phyloP scores from a whole-genome alignment of 768 basidiomycete genomes.

The Lepiota brunneoincarnata region DNA sequence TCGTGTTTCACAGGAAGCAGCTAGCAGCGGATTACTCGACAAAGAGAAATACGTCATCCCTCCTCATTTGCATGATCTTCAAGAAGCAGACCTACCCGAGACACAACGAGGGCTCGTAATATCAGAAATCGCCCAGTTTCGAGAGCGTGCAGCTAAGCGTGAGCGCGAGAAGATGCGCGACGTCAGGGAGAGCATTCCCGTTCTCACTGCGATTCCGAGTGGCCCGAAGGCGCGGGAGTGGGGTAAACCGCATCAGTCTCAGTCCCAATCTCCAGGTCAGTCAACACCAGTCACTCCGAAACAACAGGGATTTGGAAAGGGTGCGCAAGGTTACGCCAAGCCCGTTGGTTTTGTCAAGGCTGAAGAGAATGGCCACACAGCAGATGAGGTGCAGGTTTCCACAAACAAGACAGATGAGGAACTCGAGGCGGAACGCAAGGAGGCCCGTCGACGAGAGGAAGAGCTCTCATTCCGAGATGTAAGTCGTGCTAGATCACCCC shows the following conservation, averaged over 20 bases:
- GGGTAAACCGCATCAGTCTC: constrained; percentile 57
- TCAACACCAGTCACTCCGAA: constrained; percentile 26
- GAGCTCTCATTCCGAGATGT: constrained; percentile 88
- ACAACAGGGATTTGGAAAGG: constrained; percentile 57
- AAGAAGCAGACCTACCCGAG: constrained; percentile 96
- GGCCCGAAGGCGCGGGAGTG: constrained; percentile 79
- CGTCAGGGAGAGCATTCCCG: constrained; percentile 56
- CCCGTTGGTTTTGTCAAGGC: constrained; percentile 83
- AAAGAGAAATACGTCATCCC: constrained; percentile 90
- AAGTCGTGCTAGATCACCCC: constrained; percentile 28
- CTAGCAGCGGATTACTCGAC: constrained; percentile 70
- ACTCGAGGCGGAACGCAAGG: constrained; percentile 78
- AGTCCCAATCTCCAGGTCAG: constrained; percentile 19
- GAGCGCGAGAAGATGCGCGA: constrained; percentile 89
- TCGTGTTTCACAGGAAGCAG: constrained; percentile 68
- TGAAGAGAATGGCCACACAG: constrained; percentile 35
- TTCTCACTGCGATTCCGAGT: constrained; percentile 50
- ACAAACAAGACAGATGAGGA: constrained; percentile 81
- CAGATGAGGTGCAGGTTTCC: constrained; percentile 32
- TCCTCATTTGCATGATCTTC: constrained; percentile 94
- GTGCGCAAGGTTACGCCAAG: constrained; percentile 74
- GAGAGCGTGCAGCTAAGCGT: constrained; percentile 88
- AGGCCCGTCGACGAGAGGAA: constrained; percentile 71
- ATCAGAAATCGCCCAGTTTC: constrained; percentile 94
- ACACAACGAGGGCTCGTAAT: constrained; percentile 90